Base-by-base conservation (phyloP, 805 yeast genomes). In the Vanderwaltozyma polyspora region DNA sequence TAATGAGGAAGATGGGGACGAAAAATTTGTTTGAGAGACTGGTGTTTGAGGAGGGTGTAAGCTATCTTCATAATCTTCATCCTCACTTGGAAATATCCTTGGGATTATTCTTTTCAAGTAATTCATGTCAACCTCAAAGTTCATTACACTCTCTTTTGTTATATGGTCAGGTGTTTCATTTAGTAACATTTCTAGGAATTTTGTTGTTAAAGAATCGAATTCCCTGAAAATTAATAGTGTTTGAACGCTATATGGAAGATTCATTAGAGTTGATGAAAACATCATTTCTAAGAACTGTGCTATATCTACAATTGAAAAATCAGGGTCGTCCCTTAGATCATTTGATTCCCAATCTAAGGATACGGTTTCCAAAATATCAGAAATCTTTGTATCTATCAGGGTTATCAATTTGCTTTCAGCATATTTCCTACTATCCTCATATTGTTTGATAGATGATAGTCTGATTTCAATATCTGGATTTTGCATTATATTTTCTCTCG, bases 331-430 rank as follows among this genome's bases (percentile, higher is more conserved):
- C 42, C 73, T 71, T 10, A 64, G 46, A 8, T 46, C 50, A 3
- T 57, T 62, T 0, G 87, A 69, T 14, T 63, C 57, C 95, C 96
- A 89, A 51, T 86, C 83, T 59, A 83, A 82, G 42, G 83, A 93
- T 18, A 84, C 80, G 61, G 82, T 72, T 37, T 82, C 95, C 44
- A 89, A 63, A 44, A 89, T 72, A 57, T 79, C 89, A 37, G 74
- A 72, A 26, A 89, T 77, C 44, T 82, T 82, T 25, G 70, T 67
- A 51, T 89, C 94, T 37, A 91, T 84, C 67, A 85, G 68, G 38
- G 76, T 74, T 53, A 87, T 86, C 40, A 91, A 70, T 29, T 83
- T 76, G 27, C 74, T 73, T 57, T 89, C 96, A 0, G 95, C 85
- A 41, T 64, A 62, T 49, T 74, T 74, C 40, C 84, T 67, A 13